A percentile compares a stretch with the other conserved stretches of the same genome.
phyloP scores from a whole-genome alignment of 1,284 basidiomycete genomes.

The Psilocybe mexicana region DNA sequence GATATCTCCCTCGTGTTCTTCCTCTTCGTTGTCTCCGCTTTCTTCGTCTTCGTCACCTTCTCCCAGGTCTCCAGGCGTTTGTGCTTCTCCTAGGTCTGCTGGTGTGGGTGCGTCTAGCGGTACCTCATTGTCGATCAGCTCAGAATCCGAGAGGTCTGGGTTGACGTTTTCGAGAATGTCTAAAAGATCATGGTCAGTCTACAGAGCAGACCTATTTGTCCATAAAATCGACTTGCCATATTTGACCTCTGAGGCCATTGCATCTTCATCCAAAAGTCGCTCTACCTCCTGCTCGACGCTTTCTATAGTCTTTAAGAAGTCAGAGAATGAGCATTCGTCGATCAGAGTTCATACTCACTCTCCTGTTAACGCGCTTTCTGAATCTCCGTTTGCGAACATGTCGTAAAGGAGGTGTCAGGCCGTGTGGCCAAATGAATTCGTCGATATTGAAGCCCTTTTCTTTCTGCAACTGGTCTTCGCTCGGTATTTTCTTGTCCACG shows the following conservation, averaged over 20 bases:
- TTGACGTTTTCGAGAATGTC: conserved; percentile 84
- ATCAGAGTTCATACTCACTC: conserved; percentile 48
- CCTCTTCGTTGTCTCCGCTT: conserved; percentile 61
- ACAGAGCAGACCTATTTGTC: background rate
- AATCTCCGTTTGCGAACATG: conserved; percentile 93
- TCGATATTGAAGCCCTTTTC: conserved; percentile 85
- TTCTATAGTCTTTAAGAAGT: conserved; percentile 76
- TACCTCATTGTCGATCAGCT: conserved; percentile 73
- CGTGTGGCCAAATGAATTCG: conserved; percentile 98
- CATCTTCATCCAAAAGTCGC: conserved; percentile 85
- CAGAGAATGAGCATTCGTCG: background rate
- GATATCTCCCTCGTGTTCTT: conserved; percentile 65
- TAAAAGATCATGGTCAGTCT: conserved; percentile 28
- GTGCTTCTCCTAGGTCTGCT: conserved; percentile 64
- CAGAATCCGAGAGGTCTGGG: conserved; percentile 84
- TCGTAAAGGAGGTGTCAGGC: conserved; percentile 91
- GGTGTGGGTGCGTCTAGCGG: conserved; percentile 64
- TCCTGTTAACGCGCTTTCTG: conserved; percentile 83
- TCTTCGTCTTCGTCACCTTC: conserved; percentile 65
- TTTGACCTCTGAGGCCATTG: conserved; percentile 76
- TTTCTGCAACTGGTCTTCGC: conserved; percentile 59
- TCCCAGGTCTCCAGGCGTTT: conserved; percentile 58
- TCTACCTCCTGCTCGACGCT: conserved; percentile 98
- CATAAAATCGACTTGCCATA: conserved; percentile 52
- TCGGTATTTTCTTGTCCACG: conserved; percentile 75